These are phyloP conservation scores for Bryoerythrophyllum caledonicum DNA, from an alignment of 225 moss, liverwort and hornwort species.

Conservation along the genomic window DNA sequence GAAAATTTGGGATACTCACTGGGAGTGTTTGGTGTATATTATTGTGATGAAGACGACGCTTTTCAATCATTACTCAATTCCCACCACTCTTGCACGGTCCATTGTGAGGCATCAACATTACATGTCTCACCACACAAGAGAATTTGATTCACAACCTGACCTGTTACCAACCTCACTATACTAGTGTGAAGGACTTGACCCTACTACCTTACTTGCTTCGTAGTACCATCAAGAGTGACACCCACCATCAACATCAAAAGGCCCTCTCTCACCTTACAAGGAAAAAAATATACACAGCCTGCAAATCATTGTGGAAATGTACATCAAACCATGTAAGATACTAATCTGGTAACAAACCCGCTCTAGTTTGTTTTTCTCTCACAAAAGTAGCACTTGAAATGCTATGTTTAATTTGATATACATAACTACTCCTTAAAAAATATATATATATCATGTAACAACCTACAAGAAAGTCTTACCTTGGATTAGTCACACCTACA, in stretches of 20 bases:
- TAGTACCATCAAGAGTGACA: background rate
- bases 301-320: background rate
- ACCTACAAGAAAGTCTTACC: background rate
- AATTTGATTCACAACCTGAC: conserved; percentile 23
- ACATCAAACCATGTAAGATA: background rate
- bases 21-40: background rate
- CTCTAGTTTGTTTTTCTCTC: background rate
- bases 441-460: too few relatives aligned
- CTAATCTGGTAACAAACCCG: background rate
- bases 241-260: conserved; percentile 1
- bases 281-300: background rate
- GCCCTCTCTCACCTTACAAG: background rate
- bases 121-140: background rate
- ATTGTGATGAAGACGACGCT: background rate
- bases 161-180: conserved; percentile 21
- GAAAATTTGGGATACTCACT: background rate
- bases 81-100: background rate
- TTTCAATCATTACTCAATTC: conserved; percentile 3
- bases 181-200: background rate
- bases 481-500: background rate
- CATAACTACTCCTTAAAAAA: too few relatives aligned
- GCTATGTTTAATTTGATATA: background rate
- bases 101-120: background rate
- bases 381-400: background rate
- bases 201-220: background rate